Percentiles rank a stretch among this genome's conserved stretches.
Evolutionary conservation across 208 protist genomes (phyloP).

Genomic region (Giardia muris): DNA sequence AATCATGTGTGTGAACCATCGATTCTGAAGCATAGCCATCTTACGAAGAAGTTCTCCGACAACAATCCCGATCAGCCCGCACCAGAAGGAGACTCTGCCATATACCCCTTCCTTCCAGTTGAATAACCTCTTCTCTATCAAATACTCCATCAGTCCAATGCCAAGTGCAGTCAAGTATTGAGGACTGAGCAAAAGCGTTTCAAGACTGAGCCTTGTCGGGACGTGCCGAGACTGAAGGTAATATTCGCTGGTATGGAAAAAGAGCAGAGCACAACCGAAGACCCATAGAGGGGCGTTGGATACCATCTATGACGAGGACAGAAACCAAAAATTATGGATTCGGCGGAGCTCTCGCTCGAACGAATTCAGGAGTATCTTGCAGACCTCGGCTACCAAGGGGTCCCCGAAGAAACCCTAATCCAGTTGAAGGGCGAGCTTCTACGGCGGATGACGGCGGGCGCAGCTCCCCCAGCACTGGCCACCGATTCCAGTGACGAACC

Average conservation of each 20-base stretch:
- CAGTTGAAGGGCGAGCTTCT: background rate
- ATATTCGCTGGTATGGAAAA: background rate
- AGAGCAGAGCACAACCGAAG: background rate
- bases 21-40: background rate
- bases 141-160: background rate
- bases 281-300: background rate
- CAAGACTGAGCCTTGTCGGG: background rate
- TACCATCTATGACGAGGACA: no score
- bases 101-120: background rate
- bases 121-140: background rate
- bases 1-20: background rate
- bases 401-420: background rate
- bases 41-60: background rate
- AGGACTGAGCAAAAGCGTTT: background rate
- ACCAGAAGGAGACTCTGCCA: background rate
- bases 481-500: background rate
- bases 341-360: background rate
- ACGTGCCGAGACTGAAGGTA: background rate
- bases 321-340: background rate
- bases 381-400: background rate
- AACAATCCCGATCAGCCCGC: background rate
- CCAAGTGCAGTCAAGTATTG: background rate
- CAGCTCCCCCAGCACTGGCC: background rate
- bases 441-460: background rate
- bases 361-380: background rate